Evolutionary conservation across 2,329 filamentous ascomycete species (phyloP), one percentile per base, ranked within the genome.

Genomic region (Paracorniculantispora psalliotae): DNA sequence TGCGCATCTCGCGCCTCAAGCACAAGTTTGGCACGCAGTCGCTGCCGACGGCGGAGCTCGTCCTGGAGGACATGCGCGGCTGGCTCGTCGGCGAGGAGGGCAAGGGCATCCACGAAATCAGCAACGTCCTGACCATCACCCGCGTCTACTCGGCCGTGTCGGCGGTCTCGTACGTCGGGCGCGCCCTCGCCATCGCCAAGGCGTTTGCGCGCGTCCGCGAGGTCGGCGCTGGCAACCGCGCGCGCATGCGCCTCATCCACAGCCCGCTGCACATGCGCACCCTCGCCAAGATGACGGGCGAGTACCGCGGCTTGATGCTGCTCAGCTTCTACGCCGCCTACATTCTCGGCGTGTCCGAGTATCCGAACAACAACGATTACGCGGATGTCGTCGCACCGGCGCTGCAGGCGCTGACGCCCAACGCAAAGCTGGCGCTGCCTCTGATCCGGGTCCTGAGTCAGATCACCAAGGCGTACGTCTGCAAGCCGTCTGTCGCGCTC

Each of bases 41-140:
- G 0, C 75, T 92, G 0, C 88, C 89, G 0, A 91, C 89, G 0
- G 89, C 88, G 0, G 88, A 92, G 69, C 78, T 92, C 0, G 86
- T 87, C 61, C 77, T 89, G 2, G 75, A 79, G 17, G 79, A 76
- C n/a, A 83, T 84, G 77, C 80, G 86, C 2, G 86, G 76, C 4
- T 86, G 86, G 77, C 76, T 91, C 6, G 73, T 92, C 28, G 89
- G 89, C 6, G 73, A 79, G 3, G 80, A 88, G 62, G 88, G 88
- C 1, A 73, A 81, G 43, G 89, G 89, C 1, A 80, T 90, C 30
- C 81, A 83, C 25, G 86, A 89, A 64, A 89, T 92, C 60, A 79
- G 81, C 41, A 84, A 83, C 1, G 76, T 92, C 15, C 75, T 92
- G 8, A 90, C 85, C 60, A 82, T 91, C 63, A 88, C 85, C 0